Evolutionary conservation across 2,329 filamentous ascomycete species (phyloP), one percentile per base, ranked within the genome.

Genomic region (Xylaria sp.): DNA sequence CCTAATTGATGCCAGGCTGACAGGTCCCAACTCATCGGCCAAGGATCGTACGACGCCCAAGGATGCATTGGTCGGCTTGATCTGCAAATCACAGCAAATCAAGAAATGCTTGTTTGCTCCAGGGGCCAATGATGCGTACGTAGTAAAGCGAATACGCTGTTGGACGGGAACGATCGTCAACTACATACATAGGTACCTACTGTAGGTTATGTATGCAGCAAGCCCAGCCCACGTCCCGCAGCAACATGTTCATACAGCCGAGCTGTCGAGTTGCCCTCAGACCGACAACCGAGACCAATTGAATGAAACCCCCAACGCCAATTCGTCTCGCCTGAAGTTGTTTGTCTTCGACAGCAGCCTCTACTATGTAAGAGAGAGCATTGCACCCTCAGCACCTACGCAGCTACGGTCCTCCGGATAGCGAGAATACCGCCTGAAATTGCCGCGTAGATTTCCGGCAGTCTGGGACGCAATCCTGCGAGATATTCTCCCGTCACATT

Each of bases 401-500:
- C 20, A 41, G 17, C 18, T 19, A n/a, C 18, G 45, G 49, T 39
- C 37, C 29, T 42, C 22, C 48, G 45, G n/a, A 44, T 26, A n/a
- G 18, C 8, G 26, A 42, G 18, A 26, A 42, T 21, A 47, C 54
- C 47, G 38, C 19, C 29, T 17, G 39, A 34, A 24, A 39, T 56
- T 59, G 17, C 42, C 51, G 51, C 49, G 39, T 18, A 22, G 26
- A 39, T 48, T 56, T 53, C 57, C 57, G 46, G 50, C 37, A 55
- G 44, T 37, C 37, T 45, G 61, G 59, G 42, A 60, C 56, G 44
- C 49, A 47, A 56, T 40, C 8, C 47, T 49, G 46, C 50, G 51
- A 48, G 22, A 48, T 45, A 47, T 18, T 46, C 18, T 16, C n/a
- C 50, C 39, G 43, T 64, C 60, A 65, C 61, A 54, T 52, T 49